A percentile compares a stretch with the other conserved stretches of the same genome.
Conservation (phyloP, 441 rosid species). For the Gossypium trilobum region DNA sequence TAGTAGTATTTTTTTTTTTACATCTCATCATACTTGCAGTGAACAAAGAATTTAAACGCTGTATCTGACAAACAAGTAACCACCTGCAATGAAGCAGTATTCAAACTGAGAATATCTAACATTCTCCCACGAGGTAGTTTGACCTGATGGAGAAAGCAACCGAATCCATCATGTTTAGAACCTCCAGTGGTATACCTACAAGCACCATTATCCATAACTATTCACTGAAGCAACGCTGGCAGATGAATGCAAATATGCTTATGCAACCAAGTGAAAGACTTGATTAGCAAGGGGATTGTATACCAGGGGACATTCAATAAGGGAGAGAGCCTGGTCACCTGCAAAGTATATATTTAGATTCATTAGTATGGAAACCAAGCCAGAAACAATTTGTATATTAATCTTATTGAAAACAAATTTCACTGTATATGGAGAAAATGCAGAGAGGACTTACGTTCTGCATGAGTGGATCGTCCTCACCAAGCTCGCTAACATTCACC, state of each 20-base stretch:
- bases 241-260: conserved; percentile 12
- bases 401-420: not conserved
- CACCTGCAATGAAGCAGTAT: conserved; percentile 36
- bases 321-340: conserved; percentile 36
- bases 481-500: conserved; percentile 47
- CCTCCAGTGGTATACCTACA: conserved; percentile 47
- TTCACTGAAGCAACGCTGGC: conserved; percentile 8
- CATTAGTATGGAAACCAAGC: conserved; percentile 17
- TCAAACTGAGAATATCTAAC: conserved; percentile 41
- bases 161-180: conserved; percentile 27
- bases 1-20: not conserved
- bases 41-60: not conserved
- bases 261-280: conserved; percentile 16
- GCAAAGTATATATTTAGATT: conserved; percentile 26
- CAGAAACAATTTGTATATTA: not conserved
- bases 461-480: conserved; percentile 55
- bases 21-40: not conserved
- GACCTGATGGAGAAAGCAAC: conserved; percentile 33
- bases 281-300: conserved; percentile 14
- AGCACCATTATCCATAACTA: conserved; percentile 21
- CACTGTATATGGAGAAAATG: not conserved
- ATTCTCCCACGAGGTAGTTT: conserved; percentile 35
- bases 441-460: conserved; percentile 41
- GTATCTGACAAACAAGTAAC: not conserved
- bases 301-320: conserved; percentile 57